Base-by-base conservation (phyloP, 768 basidiomycete genomes). In the Floccularia luteovirens region DNA sequence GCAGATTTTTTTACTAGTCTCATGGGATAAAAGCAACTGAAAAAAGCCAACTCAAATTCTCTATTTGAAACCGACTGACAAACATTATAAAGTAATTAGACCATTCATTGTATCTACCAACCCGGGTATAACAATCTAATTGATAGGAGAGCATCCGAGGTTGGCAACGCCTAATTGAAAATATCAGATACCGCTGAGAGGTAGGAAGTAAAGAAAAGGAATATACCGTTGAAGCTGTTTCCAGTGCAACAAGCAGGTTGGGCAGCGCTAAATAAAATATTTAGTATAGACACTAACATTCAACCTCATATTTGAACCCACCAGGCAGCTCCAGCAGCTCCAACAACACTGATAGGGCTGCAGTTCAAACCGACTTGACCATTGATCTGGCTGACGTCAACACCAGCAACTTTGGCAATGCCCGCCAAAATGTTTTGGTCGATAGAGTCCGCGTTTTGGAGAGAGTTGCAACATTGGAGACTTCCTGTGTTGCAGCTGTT, bases 211-310 rank as follows among this genome's bases (percentile, higher is more conserved):
- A n/a, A n/a, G 17, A 28, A 32, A 28, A 34, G 13, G 13, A 17
- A 12, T 16, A 39, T 43, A 53, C 30, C 36, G 56, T 55, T 37
- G 39, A 48, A 47, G 31, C 28, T 24, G 46, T 51, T 51, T 12
- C 42, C 13, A n/a, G 33, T 42, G 48, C 56, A 57, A 39, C 56
- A 57, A 8, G 48, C 46, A 13, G 51, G 43, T 28, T 49, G 41
- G 6, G 24, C 21, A 19, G 28, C 39, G 39, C 52, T 48, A 38
- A 4, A 36, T 8, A n/a, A 24, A 27, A 22, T 22, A 31, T 39
- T n/a, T 23, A 20, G 28, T 13, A 23, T 17, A 14, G 4, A n/a
- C 21, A 19, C 3, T 8, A 27, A 17, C 4, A 21, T 2, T n/a
- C 3, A 32, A 22, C 31, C 31, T 14, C 24, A 35, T 16, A 24